These are phyloP conservation scores for Phlyctochytrium arcticum DNA, from an alignment of 192 early-diverging fungal species.

Conservation along the genomic window DNA sequence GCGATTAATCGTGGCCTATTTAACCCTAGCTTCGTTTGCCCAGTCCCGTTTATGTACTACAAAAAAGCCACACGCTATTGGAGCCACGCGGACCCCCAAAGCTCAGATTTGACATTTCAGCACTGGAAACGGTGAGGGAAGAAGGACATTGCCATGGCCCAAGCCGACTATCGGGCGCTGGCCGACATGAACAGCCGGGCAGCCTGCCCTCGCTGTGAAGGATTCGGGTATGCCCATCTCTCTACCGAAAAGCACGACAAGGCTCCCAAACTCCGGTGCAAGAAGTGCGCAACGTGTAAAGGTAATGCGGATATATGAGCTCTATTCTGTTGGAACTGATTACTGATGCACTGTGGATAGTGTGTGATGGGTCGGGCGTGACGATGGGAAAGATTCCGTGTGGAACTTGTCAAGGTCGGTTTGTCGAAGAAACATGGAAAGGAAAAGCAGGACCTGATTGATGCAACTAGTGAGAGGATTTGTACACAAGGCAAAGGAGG, in stretches of 20 bases:
- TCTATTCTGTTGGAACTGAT: neutral
- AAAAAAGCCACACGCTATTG: too few relatives aligned
- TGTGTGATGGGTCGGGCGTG: constrained; percentile 15
- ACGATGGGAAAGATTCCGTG: constrained; percentile 2
- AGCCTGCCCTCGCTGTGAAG: constrained; percentile 13
- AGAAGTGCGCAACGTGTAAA: constrained; percentile 9
- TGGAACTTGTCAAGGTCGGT: neutral
- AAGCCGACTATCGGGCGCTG: neutral
- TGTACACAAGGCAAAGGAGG: constrained; percentile 9
- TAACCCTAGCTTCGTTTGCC: too few relatives aligned
- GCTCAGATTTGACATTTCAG: too few relatives aligned
- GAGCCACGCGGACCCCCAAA: too few relatives aligned
- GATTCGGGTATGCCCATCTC: neutral
- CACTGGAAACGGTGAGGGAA: too few relatives aligned
- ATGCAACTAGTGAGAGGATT: constrained; percentile 14
- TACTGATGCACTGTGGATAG: neutral
- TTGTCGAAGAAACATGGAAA: too few relatives aligned
- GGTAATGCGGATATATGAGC: neutral
- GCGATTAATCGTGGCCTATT: too few relatives aligned
- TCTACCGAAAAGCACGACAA: constrained; percentile 12
- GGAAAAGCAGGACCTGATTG: neutral
- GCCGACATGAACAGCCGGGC: constrained; percentile 2
- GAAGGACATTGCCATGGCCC: too few relatives aligned
- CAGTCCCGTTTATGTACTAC: too few relatives aligned
- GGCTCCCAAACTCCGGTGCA: constrained; percentile 2